Conservation (phyloP, 257 asterid genomes). For the Przewalskia tangutica region DNA sequence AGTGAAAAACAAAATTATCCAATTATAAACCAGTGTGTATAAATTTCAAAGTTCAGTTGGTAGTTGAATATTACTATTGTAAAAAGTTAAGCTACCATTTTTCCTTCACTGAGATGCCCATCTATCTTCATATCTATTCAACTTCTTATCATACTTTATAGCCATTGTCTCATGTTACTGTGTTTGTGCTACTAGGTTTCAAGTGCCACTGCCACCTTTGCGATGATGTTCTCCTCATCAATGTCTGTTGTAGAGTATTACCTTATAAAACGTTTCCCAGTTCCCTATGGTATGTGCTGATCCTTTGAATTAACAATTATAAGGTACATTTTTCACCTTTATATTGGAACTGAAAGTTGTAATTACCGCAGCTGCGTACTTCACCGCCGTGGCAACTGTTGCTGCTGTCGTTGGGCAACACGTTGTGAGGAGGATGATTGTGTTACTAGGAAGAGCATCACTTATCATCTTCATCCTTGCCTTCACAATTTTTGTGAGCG, state of each 20-base stretch:
- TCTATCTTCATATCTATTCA: not conserved
- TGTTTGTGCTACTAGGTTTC: constrained; percentile 51
- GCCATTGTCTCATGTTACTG: not conserved
- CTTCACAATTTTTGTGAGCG: constrained; percentile 84
- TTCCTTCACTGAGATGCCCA: not conserved
- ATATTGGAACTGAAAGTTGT: not conserved
- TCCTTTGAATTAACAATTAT: not conserved
- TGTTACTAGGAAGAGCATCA: constrained; percentile 77
- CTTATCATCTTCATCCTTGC: constrained; percentile 83
- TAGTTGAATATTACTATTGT: not conserved
- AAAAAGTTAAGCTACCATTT: not conserved
- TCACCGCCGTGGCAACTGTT: constrained; percentile 53
- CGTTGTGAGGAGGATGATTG: constrained; percentile 56
- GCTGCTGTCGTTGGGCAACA: constrained; percentile 92
- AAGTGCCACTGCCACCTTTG: constrained; percentile 96
- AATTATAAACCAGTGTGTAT: not conserved
- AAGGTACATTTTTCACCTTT: not conserved
- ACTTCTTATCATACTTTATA: not conserved
- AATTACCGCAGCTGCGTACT: constrained; percentile 55
- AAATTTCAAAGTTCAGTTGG: not conserved
- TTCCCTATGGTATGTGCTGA: constrained; percentile 66
- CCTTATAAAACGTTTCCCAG: constrained; percentile 85
- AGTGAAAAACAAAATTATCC: not conserved
- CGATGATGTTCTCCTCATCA: constrained; percentile 98
- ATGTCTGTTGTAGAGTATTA: constrained; percentile 97